Base-by-base conservation (phyloP, 345 rosid genomes). In the Bretschneidera sinensis region DNA sequence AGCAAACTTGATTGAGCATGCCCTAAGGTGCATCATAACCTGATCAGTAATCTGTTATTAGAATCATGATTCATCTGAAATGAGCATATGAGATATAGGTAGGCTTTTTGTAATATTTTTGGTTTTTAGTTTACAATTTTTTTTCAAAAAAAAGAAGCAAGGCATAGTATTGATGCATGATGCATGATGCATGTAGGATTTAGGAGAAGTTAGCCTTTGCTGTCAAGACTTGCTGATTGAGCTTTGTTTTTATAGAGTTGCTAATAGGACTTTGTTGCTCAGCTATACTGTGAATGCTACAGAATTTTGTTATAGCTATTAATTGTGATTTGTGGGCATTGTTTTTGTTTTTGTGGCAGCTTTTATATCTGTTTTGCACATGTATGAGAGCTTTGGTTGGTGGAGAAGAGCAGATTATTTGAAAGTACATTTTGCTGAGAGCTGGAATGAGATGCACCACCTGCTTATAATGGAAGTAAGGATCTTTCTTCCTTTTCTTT, bases 301-400 rank as follows among this genome's bases (percentile, higher is more conserved):
- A 31, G 35, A 39, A 39, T 39, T 5, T 11, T 39, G 15, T 39
- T 4, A 51, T 65, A 21, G 9, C 24, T 51, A 17, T 21, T 35
- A 49, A 31, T 68, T 59, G 39, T 51, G 60, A 54, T 51, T 17
- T 60, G 53, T 33, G 19, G 24, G 56, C 4, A 15, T 25, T n/a
- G 19, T 9, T 45, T 48, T 58, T 48, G 18, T 28, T 62, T 39
- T 48, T 57, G 7, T 69, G 59, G 72, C 80, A 94, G 99, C 97
- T 16, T 94, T 94, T 65, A 86, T 94, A 75, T 90, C 99, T 24
- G 92, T 94, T 66, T 79, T 94, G 62, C 99, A 94, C 60, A 63
- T 90, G 99, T 94, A 94, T 71, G 99, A 94, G 92, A 94, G 91
- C 71, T 90, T 90, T 77, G 99, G 99, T 61, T 94, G 99, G 99